Base-by-base conservation (phyloP, 106 monocot species). In the Platanthera zijinensis region DNA sequence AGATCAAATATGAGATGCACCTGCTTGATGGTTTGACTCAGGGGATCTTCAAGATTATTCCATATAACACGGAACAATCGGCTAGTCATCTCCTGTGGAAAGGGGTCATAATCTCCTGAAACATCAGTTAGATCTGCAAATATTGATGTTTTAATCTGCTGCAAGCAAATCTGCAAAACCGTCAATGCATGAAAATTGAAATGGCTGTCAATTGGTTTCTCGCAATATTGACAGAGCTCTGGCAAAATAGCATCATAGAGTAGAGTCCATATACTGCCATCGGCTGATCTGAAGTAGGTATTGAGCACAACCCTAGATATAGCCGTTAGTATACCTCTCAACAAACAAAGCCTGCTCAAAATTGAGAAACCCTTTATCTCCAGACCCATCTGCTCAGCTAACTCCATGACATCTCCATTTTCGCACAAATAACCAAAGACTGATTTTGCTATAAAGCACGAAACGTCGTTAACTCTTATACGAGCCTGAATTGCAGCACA, bases 171-270 rank as follows among this genome's bases (percentile, higher is more conserved):
- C 78, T 99, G 99, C 2, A 86, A 84, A 73, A 99, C 99, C 18
- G 99, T 99, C 48, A 99, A 84, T n/a, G 88, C 88, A 71, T 99
- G 99, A 81, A 99, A 99, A 82, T 99, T 99, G 90, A 99, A 99
- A 83, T 99, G 99, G 76, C 92, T 94, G 77, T 99, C 99, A 75
- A 85, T 68, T 73, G 94, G 99, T 49, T 92, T 90, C 72, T 94
- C 92, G 52, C 92, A 94, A 45, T 92, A 92, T 68, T 74, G 82
- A 66, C 99, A 99, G 32, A 99, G 89, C 73, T 94, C 99, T 45
- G 94, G 91, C 25, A 99, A 76, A 52, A 99, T 90, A 9, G 92
- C 99, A 87, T 86, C 59, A 80, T 87, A 92, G 47, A 99, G 82
- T 73, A 92, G 80, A 75, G 92, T 94, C 94, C 92, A 92, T 8